Evolutionary conservation across 176 grass and related monocot species (phyloP), one percentile per base, ranked within the genome.

Genomic region (Oropetium thomaeum): DNA sequence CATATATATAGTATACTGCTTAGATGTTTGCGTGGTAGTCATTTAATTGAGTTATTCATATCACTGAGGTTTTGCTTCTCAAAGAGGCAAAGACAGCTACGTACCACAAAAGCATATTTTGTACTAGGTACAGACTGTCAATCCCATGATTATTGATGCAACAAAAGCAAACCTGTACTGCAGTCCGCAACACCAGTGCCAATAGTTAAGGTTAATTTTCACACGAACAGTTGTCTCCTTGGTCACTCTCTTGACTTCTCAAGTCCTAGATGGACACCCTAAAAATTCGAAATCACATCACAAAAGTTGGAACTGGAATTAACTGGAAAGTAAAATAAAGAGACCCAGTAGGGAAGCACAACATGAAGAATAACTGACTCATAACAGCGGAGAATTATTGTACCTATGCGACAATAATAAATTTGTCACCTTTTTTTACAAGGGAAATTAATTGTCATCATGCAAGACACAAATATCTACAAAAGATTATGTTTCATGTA

Each of bases 181-280:
- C 83, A 93, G 5, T 89, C 52, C 0, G 91, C 84, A 47, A 90
- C 71, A 14, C 95, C 95, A 58, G 95, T 88, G 61, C 95, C 91
- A 69, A n/a, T n/a, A n/a, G n/a, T 98, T 89, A 61, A 98, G 82
- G 72, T 94, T 88, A 25, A 98, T 88, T 78, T 92, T 98, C 19
- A 90, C 91, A 70, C 84, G 84, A 62, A 98, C 95, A 84, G 90
- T 80, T 3, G 96, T 94, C 63, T 98, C 96, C 67, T 92, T 98
- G 14, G 96, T 98, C 17, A 88, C 82, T 48, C 96, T 79, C 80
- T 88, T 88, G 32, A 98, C 84, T 70, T 95, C 96, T 70, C 84
- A 84, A 73, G 88, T 29, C 75, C 91, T 80, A 79, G 23, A 81
- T 11, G 71, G 76, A n/a, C n/a, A n/a, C 62, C 62, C 73, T 76